These are phyloP conservation scores for Globisporangium viniferum DNA, from an alignment of 352 stramenopile genomes.

Conservation along the genomic window DNA sequence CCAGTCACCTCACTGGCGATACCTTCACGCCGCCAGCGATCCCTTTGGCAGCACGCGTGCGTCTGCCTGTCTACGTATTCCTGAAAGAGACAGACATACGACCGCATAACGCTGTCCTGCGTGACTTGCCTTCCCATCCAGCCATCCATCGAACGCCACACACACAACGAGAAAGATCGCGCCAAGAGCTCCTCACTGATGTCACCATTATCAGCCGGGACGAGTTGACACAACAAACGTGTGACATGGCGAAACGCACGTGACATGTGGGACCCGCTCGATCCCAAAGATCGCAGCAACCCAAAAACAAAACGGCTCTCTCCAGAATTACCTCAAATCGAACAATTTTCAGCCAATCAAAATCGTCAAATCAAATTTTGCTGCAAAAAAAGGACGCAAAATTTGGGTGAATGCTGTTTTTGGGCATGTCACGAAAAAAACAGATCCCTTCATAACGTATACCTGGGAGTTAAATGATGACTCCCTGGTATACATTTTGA, in stretches of 20 bases:
- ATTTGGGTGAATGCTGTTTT: neutral
- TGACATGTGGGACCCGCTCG: neutral
- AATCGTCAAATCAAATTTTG: neutral
- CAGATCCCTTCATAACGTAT: neutral
- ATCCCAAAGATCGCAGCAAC: neutral
- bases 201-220: neutral
- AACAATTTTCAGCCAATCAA: neutral
- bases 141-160: neutral
- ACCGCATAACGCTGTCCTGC: neutral
- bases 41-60: too few relatives aligned
- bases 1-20: neutral
- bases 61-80: neutral
- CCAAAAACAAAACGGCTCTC: neutral
- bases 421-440: neutral
- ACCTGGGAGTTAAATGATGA: neutral
- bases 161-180: neutral
- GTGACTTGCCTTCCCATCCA: neutral
- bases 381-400: neutral
- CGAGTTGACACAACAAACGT: neutral
- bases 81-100: neutral
- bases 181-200: neutral
- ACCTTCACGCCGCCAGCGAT: neutral
- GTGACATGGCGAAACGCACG: neutral
- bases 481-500: too few relatives aligned
- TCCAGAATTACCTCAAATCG: neutral